Conservation (phyloP, 2,329 filamentous ascomycete species). For the Colletotrichum sansevieriae region DNA sequence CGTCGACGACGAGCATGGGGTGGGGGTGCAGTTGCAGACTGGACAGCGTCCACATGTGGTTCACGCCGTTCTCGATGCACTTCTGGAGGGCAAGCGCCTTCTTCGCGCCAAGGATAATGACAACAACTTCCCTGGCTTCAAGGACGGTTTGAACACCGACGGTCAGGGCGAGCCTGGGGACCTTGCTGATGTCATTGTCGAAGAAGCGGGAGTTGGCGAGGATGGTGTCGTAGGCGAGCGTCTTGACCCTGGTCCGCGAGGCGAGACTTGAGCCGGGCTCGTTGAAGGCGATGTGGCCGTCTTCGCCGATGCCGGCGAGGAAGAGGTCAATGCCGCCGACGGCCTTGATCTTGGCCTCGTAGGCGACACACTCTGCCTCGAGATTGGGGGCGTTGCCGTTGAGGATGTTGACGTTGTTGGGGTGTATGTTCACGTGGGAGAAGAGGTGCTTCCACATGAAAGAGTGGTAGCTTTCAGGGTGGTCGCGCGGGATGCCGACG, state of each 20-base stretch:
- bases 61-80: slow-evolving; percentile 84
- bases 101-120: slow-evolving; percentile 85
- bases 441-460: slow-evolving; percentile 97
- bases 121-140: slow-evolving; percentile 84
- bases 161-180: slow-evolving; percentile 85
- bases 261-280: slow-evolving; percentile 85
- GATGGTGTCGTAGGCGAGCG: slow-evolving; percentile 87
- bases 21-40: slow-evolving; percentile 84
- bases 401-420: slow-evolving; percentile 86
- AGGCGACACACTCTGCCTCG: slow-evolving; percentile 81
- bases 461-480: slow-evolving; percentile 88
- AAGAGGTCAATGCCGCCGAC: slow-evolving; percentile 88
- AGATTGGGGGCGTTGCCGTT: slow-evolving; percentile 84
- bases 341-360: slow-evolving; percentile 81
- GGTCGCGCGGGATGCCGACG: slow-evolving; percentile 84
- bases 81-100: slow-evolving; percentile 84
- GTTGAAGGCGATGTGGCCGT: slow-evolving; percentile 93
- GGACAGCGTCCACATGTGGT: slow-evolving; percentile 93
- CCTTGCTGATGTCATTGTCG: slow-evolving; percentile 77
- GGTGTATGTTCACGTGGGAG: slow-evolving; percentile 84
- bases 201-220: slow-evolving; percentile 90
- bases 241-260: slow-evolving; percentile 87
- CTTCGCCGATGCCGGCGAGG: slow-evolving; percentile 85
- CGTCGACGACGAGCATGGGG: slow-evolving; percentile 85
- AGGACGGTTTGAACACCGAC: slow-evolving; percentile 88